These are phyloP conservation scores for Trichoderma sp. DNA, from an alignment of 2,329 filamentous ascomycete genomes.

Conservation along the genomic window DNA sequence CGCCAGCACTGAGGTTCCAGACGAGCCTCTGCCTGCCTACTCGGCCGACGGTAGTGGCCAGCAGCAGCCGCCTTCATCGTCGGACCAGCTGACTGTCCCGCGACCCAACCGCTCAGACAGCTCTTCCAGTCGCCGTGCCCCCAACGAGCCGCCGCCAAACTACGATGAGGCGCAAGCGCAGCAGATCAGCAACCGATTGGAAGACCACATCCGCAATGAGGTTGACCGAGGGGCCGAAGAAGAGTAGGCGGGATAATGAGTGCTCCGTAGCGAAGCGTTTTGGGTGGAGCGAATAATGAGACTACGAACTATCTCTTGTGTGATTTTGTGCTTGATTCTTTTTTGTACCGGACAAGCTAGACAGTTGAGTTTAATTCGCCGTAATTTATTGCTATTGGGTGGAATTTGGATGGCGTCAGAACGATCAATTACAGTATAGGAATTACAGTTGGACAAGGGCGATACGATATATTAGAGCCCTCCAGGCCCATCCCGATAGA, in stretches of 20 bases:
- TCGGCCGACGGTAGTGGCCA: constrained; percentile 58
- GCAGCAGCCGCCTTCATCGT: constrained; percentile 26
- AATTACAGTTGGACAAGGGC: constrained; percentile 12
- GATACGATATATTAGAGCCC: constrained; percentile 14
- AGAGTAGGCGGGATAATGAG: constrained; percentile 16
- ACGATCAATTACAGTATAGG: neutral
- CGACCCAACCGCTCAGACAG: constrained; percentile 43
- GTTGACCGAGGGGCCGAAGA: constrained; percentile 59
- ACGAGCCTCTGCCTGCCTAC: constrained; percentile 89
- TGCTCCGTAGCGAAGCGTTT: constrained; percentile 21
- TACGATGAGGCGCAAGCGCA: constrained; percentile 91
- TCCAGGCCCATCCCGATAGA: neutral
- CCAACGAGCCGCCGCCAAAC: constrained; percentile 81
- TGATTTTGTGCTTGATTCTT: constrained; percentile 23
- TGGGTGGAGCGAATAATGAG: constrained; percentile 22
- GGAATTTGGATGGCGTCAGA: constrained; percentile 22
- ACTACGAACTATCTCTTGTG: constrained; percentile 20
- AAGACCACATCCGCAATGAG: constrained; percentile 75
- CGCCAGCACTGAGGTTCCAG: constrained; percentile 66
- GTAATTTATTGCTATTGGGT: constrained; percentile 26
- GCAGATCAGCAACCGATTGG: constrained; percentile 60
- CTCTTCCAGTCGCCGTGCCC: constrained; percentile 46
- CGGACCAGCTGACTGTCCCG: constrained; percentile 35
- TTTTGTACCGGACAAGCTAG: constrained; percentile 13
- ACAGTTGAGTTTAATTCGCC: constrained; percentile 1